Evolutionary conservation across 768 basidiomycete genomes (phyloP).

Genomic region (Sarcodon sp.): DNA sequence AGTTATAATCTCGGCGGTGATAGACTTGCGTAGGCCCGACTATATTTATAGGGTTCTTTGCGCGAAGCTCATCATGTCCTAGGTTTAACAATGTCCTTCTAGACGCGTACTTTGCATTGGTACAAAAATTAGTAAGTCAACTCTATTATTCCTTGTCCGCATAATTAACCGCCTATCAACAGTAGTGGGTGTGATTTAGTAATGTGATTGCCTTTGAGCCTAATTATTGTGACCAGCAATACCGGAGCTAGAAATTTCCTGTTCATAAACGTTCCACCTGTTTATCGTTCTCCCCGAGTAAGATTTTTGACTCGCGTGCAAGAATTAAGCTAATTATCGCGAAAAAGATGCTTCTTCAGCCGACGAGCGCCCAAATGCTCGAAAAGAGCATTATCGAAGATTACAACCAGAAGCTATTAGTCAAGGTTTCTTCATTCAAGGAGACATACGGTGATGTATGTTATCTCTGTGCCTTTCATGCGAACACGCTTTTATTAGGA

Average conservation of each 20-base stretch:
- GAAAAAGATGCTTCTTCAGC: conserved; percentile 34
- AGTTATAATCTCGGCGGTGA: conserved; percentile 35
- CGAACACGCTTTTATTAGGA: too few species aligned
- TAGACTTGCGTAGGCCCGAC: conserved; percentile 25
- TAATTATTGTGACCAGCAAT: conserved; percentile 20
- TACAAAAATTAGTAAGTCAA: conserved; percentile 31
- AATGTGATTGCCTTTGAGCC: conserved; percentile 10
- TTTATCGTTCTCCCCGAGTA: conserved; percentile 45
- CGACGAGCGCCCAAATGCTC: conserved; percentile 21
- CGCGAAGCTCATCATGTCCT: neutral
- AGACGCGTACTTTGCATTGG: conserved; percentile 34
- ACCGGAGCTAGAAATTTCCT: conserved; percentile 52
- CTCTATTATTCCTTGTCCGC: too few species aligned
- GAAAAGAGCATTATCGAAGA: conserved; percentile 34
- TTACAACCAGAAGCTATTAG: conserved; percentile 37
- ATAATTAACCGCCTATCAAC: neutral
- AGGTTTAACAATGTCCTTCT: conserved; percentile 38
- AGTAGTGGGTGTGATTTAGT: conserved; percentile 1
- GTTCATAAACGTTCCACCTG: conserved; percentile 49
- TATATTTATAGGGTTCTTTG: conserved; percentile 1
- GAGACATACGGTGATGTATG: conserved; percentile 32
- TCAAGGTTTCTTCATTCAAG: conserved; percentile 26
- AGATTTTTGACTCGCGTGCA: conserved; percentile 21
- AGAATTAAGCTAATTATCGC: neutral
- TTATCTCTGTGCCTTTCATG: neutral